Evolutionary conservation across 331 rosid species (phyloP), one percentile per base, ranked within the genome.

Genomic region (Arachis monticola): DNA sequence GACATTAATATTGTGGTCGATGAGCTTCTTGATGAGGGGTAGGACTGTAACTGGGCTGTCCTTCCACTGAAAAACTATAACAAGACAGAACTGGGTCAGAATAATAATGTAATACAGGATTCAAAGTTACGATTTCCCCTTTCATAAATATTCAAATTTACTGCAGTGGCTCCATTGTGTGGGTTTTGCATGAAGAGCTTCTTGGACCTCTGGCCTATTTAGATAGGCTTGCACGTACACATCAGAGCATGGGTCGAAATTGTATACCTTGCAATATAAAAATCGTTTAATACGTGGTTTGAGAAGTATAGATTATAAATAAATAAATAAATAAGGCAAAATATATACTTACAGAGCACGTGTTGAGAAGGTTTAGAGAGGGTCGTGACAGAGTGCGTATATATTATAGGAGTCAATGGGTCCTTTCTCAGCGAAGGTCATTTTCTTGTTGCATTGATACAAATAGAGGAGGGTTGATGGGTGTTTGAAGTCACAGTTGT

Each of bases 181-280:
- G 42, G 79, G 79, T 40, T 35, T 80, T 66, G 82, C 87, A 71
- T 83, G 87, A 67, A 83, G 79, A 65, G 84, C 84, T 38, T 17
- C 22, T 69, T 79, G 84, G 4, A 83, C 87, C 69, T 79, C 82
- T 60, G 82, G 81, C 38, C 35, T 66, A 72, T 83, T 83, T 14
- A 83, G 32, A 68, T 83, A 83, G 65, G 81, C 87, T 12, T 52
- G 2, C 13, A 69, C 81, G 13, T 79, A 79, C 47, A 57, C 0
- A 72, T 83, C 81, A 60, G 87, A 79, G 58, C 87, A 83, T 0
- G 87, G 82, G 48, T 83, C 82, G 70, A 70, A 79, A 10, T 76
- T 22, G 48, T 70, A 22, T 38, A 82, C 73, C 82, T 82, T 64
- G 10, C 73, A 62, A 59, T 35, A 35, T 35, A 35, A 2, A 22